phyloP scores from a whole-genome alignment of 768 basidiomycete species.

The Boletus rufocinnamomeus region DNA sequence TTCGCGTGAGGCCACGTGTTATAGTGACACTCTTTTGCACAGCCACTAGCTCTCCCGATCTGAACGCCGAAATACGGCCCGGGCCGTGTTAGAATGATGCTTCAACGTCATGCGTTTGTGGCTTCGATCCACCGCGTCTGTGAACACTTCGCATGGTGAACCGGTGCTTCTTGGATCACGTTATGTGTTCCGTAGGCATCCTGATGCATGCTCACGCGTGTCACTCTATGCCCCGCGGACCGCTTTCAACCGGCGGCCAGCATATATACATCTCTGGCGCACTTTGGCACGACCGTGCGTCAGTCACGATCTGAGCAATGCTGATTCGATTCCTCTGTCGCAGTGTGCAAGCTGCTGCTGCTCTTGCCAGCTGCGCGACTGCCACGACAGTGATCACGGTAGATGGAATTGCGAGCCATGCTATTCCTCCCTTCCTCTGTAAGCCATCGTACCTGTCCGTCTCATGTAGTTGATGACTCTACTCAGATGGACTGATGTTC shows the following conservation, averaged over 20 bases:
- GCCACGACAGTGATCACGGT: conserved; percentile 41
- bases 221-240: neutral
- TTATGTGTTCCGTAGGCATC: too few relatives aligned
- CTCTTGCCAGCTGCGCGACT: conserved; percentile 5
- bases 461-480: neutral
- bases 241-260: neutral
- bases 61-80: too few relatives aligned
- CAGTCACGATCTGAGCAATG: conserved; percentile 15
- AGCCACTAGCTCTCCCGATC: too few relatives aligned
- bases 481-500: conserved; percentile 58
- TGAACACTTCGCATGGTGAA: conserved; percentile 1
- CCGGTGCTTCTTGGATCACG: neutral
- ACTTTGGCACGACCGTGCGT: neutral
- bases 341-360: neutral
- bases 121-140: neutral
- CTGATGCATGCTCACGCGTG: conserved; percentile 9
- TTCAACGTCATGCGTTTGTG: neutral
- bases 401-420: conserved; percentile 49
- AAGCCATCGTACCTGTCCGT: conserved; percentile 21
- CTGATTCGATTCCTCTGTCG: neutral
- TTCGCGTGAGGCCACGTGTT: too few relatives aligned
- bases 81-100: neutral
- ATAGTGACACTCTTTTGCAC: too few relatives aligned
- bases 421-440: conserved; percentile 56
- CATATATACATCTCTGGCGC: conserved; percentile 8